These are phyloP conservation scores for Leishmania major DNA, from an alignment of 208 protist species.

Conservation along the genomic window DNA sequence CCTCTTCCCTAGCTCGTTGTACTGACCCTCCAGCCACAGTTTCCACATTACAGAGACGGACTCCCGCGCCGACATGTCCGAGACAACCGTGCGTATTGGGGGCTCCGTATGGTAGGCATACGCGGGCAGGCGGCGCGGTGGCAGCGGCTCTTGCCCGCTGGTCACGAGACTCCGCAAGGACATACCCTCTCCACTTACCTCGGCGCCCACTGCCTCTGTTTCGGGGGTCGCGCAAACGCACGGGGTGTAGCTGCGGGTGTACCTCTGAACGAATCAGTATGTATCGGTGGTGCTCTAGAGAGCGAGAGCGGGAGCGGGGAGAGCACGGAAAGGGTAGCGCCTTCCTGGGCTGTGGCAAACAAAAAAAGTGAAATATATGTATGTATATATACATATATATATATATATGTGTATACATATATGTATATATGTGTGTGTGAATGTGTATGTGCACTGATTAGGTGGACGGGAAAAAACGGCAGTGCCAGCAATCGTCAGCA, in stretches of 20 bases:
- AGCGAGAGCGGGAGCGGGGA: background rate
- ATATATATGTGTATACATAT: too few relatives aligned
- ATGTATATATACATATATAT: too few relatives aligned
- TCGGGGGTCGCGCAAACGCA: too few relatives aligned
- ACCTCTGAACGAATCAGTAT: background rate
- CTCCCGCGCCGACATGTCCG: conserved; percentile 7
- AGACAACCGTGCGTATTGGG: background rate
- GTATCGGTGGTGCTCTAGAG: background rate
- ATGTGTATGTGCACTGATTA: too few relatives aligned
- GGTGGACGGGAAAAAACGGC: background rate
- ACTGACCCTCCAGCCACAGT: conserved; percentile 28
- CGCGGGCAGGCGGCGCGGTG: conserved; percentile 22
- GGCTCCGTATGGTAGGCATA: conserved; percentile 11
- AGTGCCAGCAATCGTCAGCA: background rate
- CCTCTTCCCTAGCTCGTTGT: conserved; percentile 21
- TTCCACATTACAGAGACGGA: conserved; percentile 20
- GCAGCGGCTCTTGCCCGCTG: conserved; percentile 26
- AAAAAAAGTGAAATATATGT: background rate
- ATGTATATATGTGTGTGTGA: too few relatives aligned
- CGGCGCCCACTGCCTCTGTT: background rate
- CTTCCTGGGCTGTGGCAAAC: background rate
- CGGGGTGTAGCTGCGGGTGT: background rate
- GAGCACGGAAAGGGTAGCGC: background rate
- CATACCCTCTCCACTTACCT: background rate
- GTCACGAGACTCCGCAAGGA: conserved; percentile 20